A percentile compares a stretch with the other conserved stretches of the same genome.
phyloP scores from a whole-genome alignment of 2,329 filamentous ascomycete species.

The Knufia petricola region DNA sequence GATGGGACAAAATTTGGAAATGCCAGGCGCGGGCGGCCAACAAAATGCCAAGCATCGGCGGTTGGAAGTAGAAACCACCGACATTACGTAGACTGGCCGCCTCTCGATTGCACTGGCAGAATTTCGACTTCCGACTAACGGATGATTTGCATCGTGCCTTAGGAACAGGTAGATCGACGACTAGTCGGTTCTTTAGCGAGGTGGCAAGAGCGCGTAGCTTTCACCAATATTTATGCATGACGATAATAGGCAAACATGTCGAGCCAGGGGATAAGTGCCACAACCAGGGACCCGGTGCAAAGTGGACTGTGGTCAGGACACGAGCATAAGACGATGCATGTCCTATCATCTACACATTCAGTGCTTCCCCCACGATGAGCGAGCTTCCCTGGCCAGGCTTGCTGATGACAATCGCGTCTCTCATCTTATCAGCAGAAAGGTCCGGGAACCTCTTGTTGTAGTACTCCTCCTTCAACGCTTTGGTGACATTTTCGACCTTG shows the following conservation, averaged over 20 bases:
- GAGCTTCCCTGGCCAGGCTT: slow-evolving; percentile 62
- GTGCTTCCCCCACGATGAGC: slow-evolving; percentile 18
- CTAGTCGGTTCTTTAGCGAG: too few relatives aligned
- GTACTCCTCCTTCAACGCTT: slow-evolving; percentile 60
- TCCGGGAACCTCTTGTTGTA: slow-evolving; percentile 63
- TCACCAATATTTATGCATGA: neutral
- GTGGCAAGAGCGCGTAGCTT: too few relatives aligned
- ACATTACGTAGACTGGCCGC: slow-evolving; percentile 4
- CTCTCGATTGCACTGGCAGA: neutral
- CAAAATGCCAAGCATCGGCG: slow-evolving; percentile 5
- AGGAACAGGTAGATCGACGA: too few relatives aligned
- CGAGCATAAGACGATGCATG: too few relatives aligned
- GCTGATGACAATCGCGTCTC: slow-evolving; percentile 76
- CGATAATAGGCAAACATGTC: neutral
- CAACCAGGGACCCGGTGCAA: too few relatives aligned
- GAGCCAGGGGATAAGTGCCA: too few relatives aligned
- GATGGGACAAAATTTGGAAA: neutral
- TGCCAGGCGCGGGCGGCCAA: neutral
- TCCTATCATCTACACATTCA: slow-evolving; percentile 3
- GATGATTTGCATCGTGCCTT: slow-evolving; percentile 6
- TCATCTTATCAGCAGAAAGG: slow-evolving; percentile 61
- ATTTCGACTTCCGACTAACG: neutral
- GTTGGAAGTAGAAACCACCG: neutral
- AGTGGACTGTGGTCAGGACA: too few relatives aligned
- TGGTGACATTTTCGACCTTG: slow-evolving; percentile 67